phyloP scores from a whole-genome alignment of 441 rosid species.

The Mallotus japonicus region DNA sequence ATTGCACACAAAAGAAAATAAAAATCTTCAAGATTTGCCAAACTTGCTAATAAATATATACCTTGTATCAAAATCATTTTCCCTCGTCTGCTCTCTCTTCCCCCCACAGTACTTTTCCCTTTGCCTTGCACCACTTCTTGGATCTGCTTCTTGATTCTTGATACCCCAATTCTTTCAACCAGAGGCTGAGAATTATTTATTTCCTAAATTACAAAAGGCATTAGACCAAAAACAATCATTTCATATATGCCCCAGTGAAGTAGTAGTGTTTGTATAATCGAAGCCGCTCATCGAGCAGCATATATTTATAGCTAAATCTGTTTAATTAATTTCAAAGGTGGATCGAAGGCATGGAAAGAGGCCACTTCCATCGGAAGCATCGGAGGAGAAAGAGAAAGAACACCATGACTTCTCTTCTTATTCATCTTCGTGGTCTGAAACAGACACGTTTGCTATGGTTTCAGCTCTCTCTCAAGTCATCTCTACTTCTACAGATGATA shows the following conservation, averaged over 20 bases:
- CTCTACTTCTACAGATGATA: constrained; percentile 30
- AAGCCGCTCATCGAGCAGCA: no score
- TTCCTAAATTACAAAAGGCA: background rate
- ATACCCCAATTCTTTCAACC: background rate
- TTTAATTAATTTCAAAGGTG: constrained; percentile 43
- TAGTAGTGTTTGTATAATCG: no score
- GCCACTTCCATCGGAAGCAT: constrained; percentile 70
- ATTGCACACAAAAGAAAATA: background rate
- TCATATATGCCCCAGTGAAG: background rate
- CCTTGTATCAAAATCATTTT: background rate
- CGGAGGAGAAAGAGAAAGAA: constrained; percentile 53
- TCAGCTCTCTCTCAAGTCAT: constrained; percentile 64
- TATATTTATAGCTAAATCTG: no score
- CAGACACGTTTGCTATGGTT: constrained; percentile 80
- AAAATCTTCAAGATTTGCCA: background rate
- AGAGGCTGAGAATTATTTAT: background rate
- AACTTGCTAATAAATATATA: constrained; percentile 11
- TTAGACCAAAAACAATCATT: background rate
- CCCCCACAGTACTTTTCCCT: background rate
- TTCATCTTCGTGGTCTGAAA: constrained; percentile 49
- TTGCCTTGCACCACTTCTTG: background rate
- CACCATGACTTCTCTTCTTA: constrained; percentile 28
- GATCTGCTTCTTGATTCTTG: constrained; percentile 7
- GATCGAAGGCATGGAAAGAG: constrained; percentile 95
- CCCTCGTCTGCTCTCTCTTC: background rate